Evolutionary conservation across 2,329 filamentous ascomycete species (phyloP).

Genomic region (Curvularia hawaiiensis): DNA sequence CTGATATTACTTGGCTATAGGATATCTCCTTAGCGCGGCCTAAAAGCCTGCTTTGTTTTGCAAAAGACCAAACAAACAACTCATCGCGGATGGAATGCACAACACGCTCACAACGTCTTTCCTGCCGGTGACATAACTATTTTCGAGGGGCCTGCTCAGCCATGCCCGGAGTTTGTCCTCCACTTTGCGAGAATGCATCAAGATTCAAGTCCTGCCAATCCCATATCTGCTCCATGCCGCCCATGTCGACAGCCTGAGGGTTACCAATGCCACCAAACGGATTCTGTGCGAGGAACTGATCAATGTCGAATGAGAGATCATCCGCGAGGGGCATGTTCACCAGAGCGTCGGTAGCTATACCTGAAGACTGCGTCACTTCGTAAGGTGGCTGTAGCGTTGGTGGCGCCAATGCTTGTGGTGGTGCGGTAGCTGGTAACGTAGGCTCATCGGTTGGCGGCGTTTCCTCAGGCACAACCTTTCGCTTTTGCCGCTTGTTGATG

Average conservation of each 20-base stretch:
- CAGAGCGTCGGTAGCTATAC: background rate
- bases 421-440: background rate
- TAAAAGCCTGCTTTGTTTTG: background rate
- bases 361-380: background rate
- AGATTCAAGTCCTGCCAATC: conserved; percentile 39
- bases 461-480: background rate
- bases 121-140: background rate
- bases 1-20: background rate
- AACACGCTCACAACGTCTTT: background rate
- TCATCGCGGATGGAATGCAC: background rate
- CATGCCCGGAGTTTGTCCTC: background rate
- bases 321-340: conserved; percentile 15
- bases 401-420: background rate
- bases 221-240: conserved; percentile 42
- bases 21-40: background rate
- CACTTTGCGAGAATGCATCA: conserved; percentile 18
- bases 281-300: conserved; percentile 37
- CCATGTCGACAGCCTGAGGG: conserved; percentile 28
- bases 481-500: conserved; percentile 27
- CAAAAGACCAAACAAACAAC: background rate
- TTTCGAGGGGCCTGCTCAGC: background rate
- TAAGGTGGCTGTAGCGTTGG: background rate
- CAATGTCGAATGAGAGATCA: conserved; percentile 34
- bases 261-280: conserved; percentile 23
- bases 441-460: conserved; percentile 2